phyloP scores from a whole-genome alignment of 1,284 basidiomycete genomes.

The Lentinus polychrous region DNA sequence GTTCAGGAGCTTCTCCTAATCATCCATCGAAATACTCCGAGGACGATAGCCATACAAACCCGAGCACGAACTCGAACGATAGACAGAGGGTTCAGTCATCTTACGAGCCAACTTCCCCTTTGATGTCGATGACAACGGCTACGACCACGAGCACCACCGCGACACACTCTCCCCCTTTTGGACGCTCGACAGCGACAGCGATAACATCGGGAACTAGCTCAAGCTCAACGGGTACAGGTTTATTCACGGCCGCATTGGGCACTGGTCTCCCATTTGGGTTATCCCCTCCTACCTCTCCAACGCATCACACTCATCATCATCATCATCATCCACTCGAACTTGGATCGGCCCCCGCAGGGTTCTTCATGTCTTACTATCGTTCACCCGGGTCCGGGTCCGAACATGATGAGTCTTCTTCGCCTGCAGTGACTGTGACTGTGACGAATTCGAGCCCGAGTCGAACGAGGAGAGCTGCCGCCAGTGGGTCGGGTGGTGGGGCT shows the following conservation, averaged over 20 bases:
- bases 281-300: constrained; percentile 10
- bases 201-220: constrained; percentile 1
- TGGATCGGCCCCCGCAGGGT: too few relatives aligned
- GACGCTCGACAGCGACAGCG: not conserved
- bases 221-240: constrained; percentile 13
- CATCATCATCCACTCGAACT: not conserved
- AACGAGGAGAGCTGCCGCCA: constrained; percentile 9
- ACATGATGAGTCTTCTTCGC: too few relatives aligned
- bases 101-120: not conserved
- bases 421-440: too few relatives aligned
- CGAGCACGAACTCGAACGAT: too few relatives aligned
- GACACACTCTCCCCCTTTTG: too few relatives aligned
- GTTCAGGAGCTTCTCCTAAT: too few relatives aligned
- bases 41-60: too few relatives aligned
- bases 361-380: too few relatives aligned
- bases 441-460: not conserved
- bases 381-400: too few relatives aligned
- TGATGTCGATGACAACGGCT: not conserved
- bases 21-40: too few relatives aligned
- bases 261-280: constrained; percentile 24
- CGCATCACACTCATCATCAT: not conserved
- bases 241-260: constrained; percentile 27
- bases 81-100: not conserved
- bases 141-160: not conserved
- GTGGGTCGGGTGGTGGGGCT: not conserved